These are phyloP conservation scores for Talaromyces wortmannii DNA, from an alignment of 495 filamentous ascomycete species.

Conservation along the genomic window DNA sequence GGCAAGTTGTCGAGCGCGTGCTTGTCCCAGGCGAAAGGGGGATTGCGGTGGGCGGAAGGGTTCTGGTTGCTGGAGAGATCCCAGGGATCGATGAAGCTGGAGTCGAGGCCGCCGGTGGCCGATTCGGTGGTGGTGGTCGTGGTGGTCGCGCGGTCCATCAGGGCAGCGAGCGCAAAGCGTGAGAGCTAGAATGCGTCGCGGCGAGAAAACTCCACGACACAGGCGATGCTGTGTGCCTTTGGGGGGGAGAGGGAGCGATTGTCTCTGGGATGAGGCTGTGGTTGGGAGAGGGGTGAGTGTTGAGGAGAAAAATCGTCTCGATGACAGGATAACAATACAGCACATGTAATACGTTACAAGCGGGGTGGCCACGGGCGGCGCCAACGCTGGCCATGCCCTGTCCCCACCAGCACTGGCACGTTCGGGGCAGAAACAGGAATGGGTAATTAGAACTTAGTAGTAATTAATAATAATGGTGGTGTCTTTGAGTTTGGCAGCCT, in stretches of 20 bases:
- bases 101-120: slow-evolving; percentile 40
- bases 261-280: background rate
- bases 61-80: slow-evolving; percentile 7
- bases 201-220: background rate
- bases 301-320: background rate
- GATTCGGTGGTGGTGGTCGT: slow-evolving; percentile 30
- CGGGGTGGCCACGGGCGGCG: background rate
- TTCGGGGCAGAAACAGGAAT: background rate
- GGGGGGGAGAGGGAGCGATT: background rate
- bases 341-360: background rate
- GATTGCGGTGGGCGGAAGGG: slow-evolving; percentile 14
- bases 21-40: slow-evolving; percentile 34
- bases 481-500: too few relatives aligned
- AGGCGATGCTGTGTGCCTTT: background rate
- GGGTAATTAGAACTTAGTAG: too few relatives aligned
- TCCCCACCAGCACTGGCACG: background rate
- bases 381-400: background rate
- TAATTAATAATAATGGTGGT: too few relatives aligned
- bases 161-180: background rate
- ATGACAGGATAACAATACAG: background rate
- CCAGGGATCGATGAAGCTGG: slow-evolving; percentile 36
- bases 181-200: background rate
- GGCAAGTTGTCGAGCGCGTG: slow-evolving; percentile 30
- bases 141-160: slow-evolving; percentile 38
- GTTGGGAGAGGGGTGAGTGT: too few relatives aligned